Evolutionary conservation across 495 filamentous ascomycete genomes (phyloP).

Genomic region (Lasiosphaeria hispida): DNA sequence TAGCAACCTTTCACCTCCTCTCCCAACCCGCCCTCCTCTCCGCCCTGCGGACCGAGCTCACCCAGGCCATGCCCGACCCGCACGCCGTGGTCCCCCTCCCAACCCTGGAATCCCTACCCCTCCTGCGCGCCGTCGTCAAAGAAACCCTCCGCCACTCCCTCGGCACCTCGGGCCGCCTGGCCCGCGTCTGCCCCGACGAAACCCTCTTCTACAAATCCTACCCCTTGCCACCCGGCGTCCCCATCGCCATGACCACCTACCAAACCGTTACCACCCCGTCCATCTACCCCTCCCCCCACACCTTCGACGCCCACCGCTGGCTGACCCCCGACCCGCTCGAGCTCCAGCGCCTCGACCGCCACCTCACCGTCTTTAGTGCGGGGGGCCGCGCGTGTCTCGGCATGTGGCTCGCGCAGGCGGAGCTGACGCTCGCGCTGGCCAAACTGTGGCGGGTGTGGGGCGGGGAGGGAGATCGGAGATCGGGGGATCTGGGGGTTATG

Average conservation of each 20-base stretch:
- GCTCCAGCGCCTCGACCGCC: not conserved
- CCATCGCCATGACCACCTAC: conserved; percentile 42
- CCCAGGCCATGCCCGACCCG: conserved; percentile 12
- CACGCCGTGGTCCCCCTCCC: conserved; percentile 26
- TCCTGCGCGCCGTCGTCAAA: conserved; percentile 43
- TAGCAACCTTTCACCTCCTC: conserved; percentile 32
- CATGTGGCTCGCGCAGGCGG: conserved; percentile 13
- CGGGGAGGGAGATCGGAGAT: not conserved
- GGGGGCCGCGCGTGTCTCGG: conserved; percentile 13
- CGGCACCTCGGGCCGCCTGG: conserved; percentile 41
- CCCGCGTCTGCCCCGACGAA: conserved; percentile 43
- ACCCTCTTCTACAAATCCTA: conserved; percentile 35
- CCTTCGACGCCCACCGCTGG: conserved; percentile 50
- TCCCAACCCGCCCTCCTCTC: conserved; percentile 15
- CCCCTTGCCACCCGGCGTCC: conserved; percentile 18
- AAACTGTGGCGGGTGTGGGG: conserved; percentile 23
- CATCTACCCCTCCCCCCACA: conserved; percentile 42
- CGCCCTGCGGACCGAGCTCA: conserved; percentile 30
- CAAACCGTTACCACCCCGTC: conserved; percentile 38
- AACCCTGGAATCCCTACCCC: conserved; percentile 48
- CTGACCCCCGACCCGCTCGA: conserved; percentile 18
- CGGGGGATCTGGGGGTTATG: conserved; percentile 12
- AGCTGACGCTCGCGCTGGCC: conserved; percentile 13
- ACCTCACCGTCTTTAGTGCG: conserved; percentile 10
- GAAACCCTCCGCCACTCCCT: conserved; percentile 43